Base-by-base conservation (phyloP, 2,329 filamentous ascomycete genomes). In the Oidium heveae region DNA sequence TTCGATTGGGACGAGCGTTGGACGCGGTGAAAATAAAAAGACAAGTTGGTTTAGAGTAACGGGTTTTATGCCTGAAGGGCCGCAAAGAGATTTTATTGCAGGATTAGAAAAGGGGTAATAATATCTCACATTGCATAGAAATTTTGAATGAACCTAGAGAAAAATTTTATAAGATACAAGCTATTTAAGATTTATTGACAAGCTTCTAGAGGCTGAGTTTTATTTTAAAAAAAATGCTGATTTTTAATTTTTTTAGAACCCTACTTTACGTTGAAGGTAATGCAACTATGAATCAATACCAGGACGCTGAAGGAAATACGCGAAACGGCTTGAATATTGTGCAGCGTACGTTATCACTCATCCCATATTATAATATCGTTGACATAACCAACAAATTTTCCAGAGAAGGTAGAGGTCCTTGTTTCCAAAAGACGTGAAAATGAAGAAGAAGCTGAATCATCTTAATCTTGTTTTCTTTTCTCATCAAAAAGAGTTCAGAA, bases 21-120 rank as follows among this genome's bases (percentile, higher is more conserved):
- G 86, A 15, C 69, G 72, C 57, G 71, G 70, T 59, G 82, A 89
- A 16, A 83, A 85, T 68, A 74, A 78, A 64, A 75, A 79, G 65
- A 85, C 83, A 33, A 91, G 82, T 72, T 96, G 84, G 84, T 96
- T 93, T 74, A 75, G 74, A 56, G 73, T 96, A 55, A 73, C 79
- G 36, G 79, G 74, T 70, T 96, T 96, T 66, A 62, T 70, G 54
- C 70, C 71, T 15, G 79, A 85, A 59, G 84, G 82, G 13, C 68
- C 75, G 52, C 72, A 75, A 66, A 80, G 81, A 64, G 84, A 94
- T 58, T 82, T 76, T 64, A 66, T 94, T 61, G 70, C 84, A 64
- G 72, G 69, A 63, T 68, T 95, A 68, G 78, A 79, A 55, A 96
- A 95, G 73, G 89, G 89, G 85, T 94, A 70, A 67, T 84, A 76